phyloP scores from a whole-genome alignment of 345 rosid genomes.

The Brassica juncea region DNA sequence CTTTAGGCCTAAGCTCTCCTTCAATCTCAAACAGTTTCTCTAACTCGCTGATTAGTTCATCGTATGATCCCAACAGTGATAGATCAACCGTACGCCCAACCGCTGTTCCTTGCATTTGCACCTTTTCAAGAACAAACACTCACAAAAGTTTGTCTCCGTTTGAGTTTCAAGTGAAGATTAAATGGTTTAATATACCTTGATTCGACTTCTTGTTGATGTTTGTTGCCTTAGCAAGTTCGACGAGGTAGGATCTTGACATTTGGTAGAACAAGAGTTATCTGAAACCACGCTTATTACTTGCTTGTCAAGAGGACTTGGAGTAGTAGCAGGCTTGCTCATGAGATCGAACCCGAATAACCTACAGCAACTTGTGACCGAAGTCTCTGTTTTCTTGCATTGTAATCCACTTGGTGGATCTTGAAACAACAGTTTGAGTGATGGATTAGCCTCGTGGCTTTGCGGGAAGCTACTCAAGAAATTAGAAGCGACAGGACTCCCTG shows the following conservation, averaged over 20 bases:
- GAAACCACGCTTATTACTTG: slow-evolving; percentile 2
- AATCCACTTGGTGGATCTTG: slow-evolving; percentile 41
- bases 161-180: slow-evolving; percentile 1
- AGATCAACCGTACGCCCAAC: slow-evolving; percentile 73
- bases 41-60: slow-evolving; percentile 35
- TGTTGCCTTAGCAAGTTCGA: slow-evolving; percentile 36
- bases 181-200: slow-evolving; percentile 48
- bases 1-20: slow-evolving; percentile 51
- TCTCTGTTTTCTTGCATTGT: slow-evolving; percentile 43
- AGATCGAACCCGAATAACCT: slow-evolving; percentile 69
- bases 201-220: slow-evolving; percentile 55
- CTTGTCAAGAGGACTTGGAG: slow-evolving; percentile 33
- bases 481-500: slow-evolving; percentile 47
- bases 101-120: slow-evolving; percentile 73
- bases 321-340: slow-evolving; percentile 35
- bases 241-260: slow-evolving; percentile 41
- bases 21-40: slow-evolving; percentile 71
- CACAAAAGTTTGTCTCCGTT: neutral
- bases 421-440: slow-evolving; percentile 21
- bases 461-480: slow-evolving; percentile 43
- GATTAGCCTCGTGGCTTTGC: slow-evolving; percentile 42
- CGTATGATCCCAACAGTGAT: slow-evolving; percentile 13
- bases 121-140: slow-evolving; percentile 44
- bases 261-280: slow-evolving; percentile 36
- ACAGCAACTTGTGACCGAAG: slow-evolving; percentile 44